Conservation (phyloP, 2,329 filamentous ascomycete genomes). For the Zymoseptoria tritici region DNA sequence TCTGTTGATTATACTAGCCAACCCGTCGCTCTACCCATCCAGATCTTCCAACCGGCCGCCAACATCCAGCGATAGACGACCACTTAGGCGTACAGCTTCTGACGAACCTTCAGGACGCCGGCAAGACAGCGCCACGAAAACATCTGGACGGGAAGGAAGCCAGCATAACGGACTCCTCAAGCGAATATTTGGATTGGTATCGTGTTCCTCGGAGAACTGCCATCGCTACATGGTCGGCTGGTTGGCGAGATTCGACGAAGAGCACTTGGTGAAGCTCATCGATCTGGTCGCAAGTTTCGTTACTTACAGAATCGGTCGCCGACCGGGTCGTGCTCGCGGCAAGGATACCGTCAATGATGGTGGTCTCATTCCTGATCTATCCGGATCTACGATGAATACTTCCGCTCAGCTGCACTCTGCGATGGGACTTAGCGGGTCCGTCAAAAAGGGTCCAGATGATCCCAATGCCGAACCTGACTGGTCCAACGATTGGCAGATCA, state of each 20-base stretch:
- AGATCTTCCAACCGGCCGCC: neutral
- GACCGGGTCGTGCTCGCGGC: slow-evolving; percentile 59
- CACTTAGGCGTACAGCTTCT: slow-evolving; percentile 9
- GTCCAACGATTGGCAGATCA: slow-evolving; percentile 82
- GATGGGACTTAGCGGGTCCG: slow-evolving; percentile 49
- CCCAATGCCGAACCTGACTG: slow-evolving; percentile 53
- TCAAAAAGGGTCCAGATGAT: slow-evolving; percentile 46
- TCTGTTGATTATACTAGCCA: slow-evolving; percentile 68
- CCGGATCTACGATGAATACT: slow-evolving; percentile 52
- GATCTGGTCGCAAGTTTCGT: slow-evolving; percentile 73
- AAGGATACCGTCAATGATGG: slow-evolving; percentile 49
- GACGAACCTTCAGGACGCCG: slow-evolving; percentile 11
- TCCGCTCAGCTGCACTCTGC: slow-evolving; percentile 70
- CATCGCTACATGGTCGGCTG: slow-evolving; percentile 71
- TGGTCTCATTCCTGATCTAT: slow-evolving; percentile 67
- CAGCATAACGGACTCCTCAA: slow-evolving; percentile 81
- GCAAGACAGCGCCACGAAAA: slow-evolving; percentile 19
- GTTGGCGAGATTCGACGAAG: slow-evolving; percentile 64
- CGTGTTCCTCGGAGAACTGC: slow-evolving; percentile 66
- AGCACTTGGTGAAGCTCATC: slow-evolving; percentile 63
- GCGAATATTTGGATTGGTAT: slow-evolving; percentile 70
- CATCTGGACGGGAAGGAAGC: slow-evolving; percentile 42
- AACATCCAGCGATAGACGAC: slow-evolving; percentile 2
- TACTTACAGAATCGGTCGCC: slow-evolving; percentile 67
- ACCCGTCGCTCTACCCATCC: slow-evolving; percentile 62